Conservation (phyloP, 441 rosid species). For the Sinapis alba region DNA sequence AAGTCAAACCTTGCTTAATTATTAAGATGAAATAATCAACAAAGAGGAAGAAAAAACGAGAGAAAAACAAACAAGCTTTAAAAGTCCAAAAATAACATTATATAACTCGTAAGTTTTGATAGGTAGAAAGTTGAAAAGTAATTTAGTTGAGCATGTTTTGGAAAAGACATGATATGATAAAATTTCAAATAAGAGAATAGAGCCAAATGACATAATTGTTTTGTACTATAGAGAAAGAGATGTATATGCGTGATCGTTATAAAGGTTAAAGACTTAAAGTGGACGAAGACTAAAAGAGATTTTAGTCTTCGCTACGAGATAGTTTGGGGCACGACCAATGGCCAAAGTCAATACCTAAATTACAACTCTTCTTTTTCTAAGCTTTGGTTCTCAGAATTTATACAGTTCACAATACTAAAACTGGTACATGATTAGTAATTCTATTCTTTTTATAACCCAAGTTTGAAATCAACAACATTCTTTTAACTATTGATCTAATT, state of each 20-base stretch:
- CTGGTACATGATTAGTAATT: background rate
- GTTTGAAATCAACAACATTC: background rate
- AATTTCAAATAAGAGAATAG: slow-evolving; percentile 1
- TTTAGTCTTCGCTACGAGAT: slow-evolving; percentile 7
- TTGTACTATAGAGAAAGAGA: background rate
- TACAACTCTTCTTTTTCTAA: background rate
- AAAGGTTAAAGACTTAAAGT: background rate
- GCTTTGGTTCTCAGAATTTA: background rate
- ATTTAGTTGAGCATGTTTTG: background rate
- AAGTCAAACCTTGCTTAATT: slow-evolving; percentile 13
- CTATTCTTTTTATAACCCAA: background rate
- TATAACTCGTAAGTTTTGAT: background rate
- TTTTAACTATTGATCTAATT: background rate
- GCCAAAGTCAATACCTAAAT: background rate
- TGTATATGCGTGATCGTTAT: background rate
- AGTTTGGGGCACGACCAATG: background rate
- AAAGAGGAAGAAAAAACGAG: background rate
- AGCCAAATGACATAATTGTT: background rate
- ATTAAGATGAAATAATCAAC: background rate
- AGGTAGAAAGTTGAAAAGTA: background rate
- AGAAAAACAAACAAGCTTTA: background rate
- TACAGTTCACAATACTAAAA: background rate
- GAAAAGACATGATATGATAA: background rate
- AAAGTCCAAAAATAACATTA: background rate
- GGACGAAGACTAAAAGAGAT: slow-evolving; percentile 21